Evolutionary conservation across 352 stramenopile genomes (phyloP).

Genomic region (Globisporangium camurandrum): DNA sequence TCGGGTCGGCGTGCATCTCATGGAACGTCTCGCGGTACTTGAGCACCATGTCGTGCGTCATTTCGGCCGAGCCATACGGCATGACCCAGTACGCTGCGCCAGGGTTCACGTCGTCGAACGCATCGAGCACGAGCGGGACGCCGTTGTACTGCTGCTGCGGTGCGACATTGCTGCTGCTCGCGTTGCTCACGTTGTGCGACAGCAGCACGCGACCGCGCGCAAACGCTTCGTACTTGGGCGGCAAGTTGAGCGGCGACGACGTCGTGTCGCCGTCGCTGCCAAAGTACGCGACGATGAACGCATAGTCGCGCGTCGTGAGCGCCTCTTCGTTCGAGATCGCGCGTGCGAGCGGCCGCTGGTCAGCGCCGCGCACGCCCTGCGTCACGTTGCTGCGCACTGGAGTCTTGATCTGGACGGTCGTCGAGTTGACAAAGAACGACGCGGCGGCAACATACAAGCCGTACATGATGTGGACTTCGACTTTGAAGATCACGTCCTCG

Average conservation of each 20-base stretch:
- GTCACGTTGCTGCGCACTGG: conserved; percentile 68
- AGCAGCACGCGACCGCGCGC: conserved; percentile 91
- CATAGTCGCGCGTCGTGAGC: conserved; percentile 77
- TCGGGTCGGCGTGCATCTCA: conserved; percentile 69
- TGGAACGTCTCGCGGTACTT: conserved; percentile 96
- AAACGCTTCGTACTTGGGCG: conserved; percentile 89
- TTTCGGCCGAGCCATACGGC: conserved; percentile 53
- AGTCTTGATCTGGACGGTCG: conserved; percentile 75
- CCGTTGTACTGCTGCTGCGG: too few species aligned
- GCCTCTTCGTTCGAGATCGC: conserved; percentile 83
- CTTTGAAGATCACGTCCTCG: conserved; percentile 93
- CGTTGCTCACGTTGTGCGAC: conserved; percentile 87
- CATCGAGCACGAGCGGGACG: conserved; percentile 79
- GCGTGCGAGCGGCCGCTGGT: conserved; percentile 65
- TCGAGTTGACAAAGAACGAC: conserved; percentile 91
- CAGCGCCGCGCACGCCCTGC: conserved; percentile 43
- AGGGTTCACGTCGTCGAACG: conserved; percentile 41
- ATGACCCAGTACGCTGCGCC: conserved; percentile 62
- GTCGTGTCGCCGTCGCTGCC: conserved; percentile 49
- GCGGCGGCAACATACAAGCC: conserved; percentile 83
- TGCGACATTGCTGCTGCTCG: conserved; percentile 39
- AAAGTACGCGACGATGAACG: conserved; percentile 88
- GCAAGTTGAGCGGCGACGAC: conserved; percentile 89
- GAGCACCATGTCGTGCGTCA: conserved; percentile 83
- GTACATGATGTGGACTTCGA: conserved; percentile 95